Evolutionary conservation across 1,284 basidiomycete genomes (phyloP), one percentile per base, ranked within the genome.

Genomic region (Sporisorium sorghi): DNA sequence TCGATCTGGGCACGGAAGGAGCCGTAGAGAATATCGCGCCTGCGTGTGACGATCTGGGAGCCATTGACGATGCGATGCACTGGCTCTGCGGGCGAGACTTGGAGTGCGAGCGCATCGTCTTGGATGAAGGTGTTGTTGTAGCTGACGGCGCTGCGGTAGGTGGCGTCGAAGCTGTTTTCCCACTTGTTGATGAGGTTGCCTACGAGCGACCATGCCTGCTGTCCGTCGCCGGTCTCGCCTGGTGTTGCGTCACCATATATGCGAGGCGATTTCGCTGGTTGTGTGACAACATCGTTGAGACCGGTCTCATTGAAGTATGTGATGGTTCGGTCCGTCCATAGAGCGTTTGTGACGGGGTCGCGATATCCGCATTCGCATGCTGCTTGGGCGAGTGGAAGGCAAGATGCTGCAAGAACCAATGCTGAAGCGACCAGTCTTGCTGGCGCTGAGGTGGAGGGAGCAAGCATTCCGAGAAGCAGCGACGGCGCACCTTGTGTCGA

Each of bases 301-400:
- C 66, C 77, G 2, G 76, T 50, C 33, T 81, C 80, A 70, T 81
- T 81, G 50, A 80, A 81, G 50, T 81, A 81, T 46, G 71, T 75
- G 61, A 81, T 80, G 50, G 72, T 56, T 10, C 77, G 68, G 43
- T 79, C 79, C 28, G 79, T 81, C 78, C 78, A 81, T 19, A 81
- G 66, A 0, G 57, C 66, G 26, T 73, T 49, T 43, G 79, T 81
- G 47, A 66, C 47, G 12, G 78, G 78, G 50, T 81, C 79, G 12
- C 66, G 70, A 51, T 78, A 81, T 11, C 79, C 79, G 52, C 79
- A 81, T 44, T 77, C 73, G 70, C 79, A 81, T 1, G 57, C 65
- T 17, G 76, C 73, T 9, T 53, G 58, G 10, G 42, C 55, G 30
- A 47, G 17, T 5, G 59, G 57, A 14, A 70, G 23, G 6, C 30